Base-by-base conservation (phyloP, 2,329 filamentous ascomycete species). In the Fusarium tjaetaba region DNA sequence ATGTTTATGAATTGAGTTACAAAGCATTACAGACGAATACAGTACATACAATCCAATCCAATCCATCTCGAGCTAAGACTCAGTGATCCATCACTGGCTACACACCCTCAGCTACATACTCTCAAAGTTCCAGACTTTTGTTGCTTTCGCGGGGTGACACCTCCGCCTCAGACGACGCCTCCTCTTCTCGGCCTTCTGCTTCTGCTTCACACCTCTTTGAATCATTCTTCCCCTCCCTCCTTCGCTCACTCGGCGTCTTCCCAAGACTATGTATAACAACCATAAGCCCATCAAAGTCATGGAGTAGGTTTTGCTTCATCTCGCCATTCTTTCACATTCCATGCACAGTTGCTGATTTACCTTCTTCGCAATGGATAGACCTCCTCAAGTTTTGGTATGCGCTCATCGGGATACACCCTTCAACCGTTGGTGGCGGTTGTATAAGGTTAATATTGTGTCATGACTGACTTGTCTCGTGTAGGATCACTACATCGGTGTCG, bases 401-500 rank as follows among this genome's bases (percentile, higher is more conserved):
- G 48, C 58, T 32, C 34, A 32, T 52, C 30, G 46, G 39, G 18
- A 45, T 42, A 39, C 34, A 45, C 18, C 41, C 36, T 49, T 24
- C 38, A 46, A n/a, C 70, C 64, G 61, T 68, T 59, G 41, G 46
- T 57, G 43, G 55, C 45, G 65, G 51, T 46, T 18, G 59, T 34
- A 41, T 36, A 28, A 55, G n/a, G 16, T 51, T 16, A 39, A 16
- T 36, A 14, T 55, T 30, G 34, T 55, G 20, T 30, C 51, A 57
- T 38, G 61, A 43, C 75, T 78, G 49, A 78, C 52, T 58, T 46
- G 36, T 34, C 49, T 48, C 43, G 28, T 36, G 3, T 69, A 90
- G 83, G 87, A 90, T 70, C 87, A 91, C 77, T 91, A 88, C 79
- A 89, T 98, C 79, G 96, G 96, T 70, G 94, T 99, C 77, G 96